Evolutionary conservation across 106 monocot genomes (phyloP), one percentile per base, ranked within the genome.

Genomic region (Cymbidium sinense): DNA sequence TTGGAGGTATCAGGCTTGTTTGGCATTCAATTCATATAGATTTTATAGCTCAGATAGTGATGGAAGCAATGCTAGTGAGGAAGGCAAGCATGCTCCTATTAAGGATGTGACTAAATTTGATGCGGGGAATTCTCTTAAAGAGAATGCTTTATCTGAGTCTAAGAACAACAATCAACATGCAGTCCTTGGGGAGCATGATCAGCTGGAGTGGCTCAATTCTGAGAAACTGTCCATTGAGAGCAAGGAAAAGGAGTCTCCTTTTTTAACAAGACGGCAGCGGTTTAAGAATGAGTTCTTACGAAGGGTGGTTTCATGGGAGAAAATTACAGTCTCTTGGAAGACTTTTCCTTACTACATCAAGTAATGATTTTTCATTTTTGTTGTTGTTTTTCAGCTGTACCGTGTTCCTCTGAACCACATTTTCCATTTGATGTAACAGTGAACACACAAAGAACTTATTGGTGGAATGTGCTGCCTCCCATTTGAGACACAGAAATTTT

Each of bases 281-380:
- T 98, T 94, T 64, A 94, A 86, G 70, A 90, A 87, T 81, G 96
- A 98, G 73, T 90, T 98, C 52, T 70, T 92, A 81, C 84, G 91
- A 8, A 88, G 94, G 69, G 83, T 98, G 30, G 62, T 88, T 55
- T 92, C 92, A 21, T 94, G 94, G 94, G 96, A 98, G 67, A 92
- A 92, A 77, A 88, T 90, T 76, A 79, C 83, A 12, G 86, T 98
- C 33, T 92, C 96, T 17, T 92, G 89, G 88, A 79, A 92, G 37
- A 87, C 75, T 11, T 98, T 98, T 67, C 96, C 96, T 51, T 98
- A 98, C 80, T 84, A 84, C 43, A 78, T 92, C 44, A 83, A 84
- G 96, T 98, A 87, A 88, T 34, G 30, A 34, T 34, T 34, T 70
- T 70, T 34, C n/a, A 34, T 33, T 19, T 34, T 31, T 34, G 1